phyloP scores from a whole-genome alignment of 2,329 filamentous ascomycete genomes.

The Geosmithia putterillii region DNA sequence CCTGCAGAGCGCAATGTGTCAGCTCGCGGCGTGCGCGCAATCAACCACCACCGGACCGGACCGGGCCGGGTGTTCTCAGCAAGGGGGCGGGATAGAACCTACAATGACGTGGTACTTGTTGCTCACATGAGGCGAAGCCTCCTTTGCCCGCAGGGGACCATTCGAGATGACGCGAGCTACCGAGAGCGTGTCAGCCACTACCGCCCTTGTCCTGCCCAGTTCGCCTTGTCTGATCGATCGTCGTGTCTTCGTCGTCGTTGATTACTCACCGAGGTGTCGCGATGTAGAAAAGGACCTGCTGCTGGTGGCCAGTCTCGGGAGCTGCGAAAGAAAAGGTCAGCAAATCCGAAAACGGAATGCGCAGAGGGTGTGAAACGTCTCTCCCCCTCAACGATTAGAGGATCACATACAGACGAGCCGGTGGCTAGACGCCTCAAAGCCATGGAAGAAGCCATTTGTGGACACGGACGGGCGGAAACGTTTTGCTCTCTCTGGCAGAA shows the following conservation, averaged over 20 bases:
- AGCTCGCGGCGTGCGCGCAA: neutral
- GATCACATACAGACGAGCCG: conserved; percentile 39
- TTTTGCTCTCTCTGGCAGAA: conserved; percentile 6
- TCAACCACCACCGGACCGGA: conserved; percentile 12
- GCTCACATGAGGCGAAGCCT: conserved; percentile 76
- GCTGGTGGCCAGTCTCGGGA: conserved; percentile 49
- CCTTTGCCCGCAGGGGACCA: conserved; percentile 79
- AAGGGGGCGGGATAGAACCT: conserved; percentile 24
- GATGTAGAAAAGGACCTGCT: conserved; percentile 79
- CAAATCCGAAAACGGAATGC: conserved; percentile 2
- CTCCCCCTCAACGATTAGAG: conserved; percentile 1
- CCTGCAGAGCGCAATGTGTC: conserved; percentile 31
- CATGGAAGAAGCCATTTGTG: conserved; percentile 48
- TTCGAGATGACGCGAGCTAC: conserved; percentile 76
- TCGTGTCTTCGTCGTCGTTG: neutral
- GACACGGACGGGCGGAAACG: neutral
- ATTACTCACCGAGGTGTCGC: conserved; percentile 56
- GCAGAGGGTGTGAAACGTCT: conserved; percentile 1
- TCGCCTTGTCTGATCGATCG: no score
- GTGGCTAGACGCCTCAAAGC: conserved; percentile 48
- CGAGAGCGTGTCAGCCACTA: conserved; percentile 5
- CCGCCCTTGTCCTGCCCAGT: no score
- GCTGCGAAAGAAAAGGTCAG: conserved; percentile 19
- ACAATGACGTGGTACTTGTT: conserved; percentile 91
- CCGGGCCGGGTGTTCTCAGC: conserved; percentile 7